These are phyloP conservation scores for Carnegiea gigantea DNA, from an alignment of 179 eudicot genomes.

Conservation along the genomic window DNA sequence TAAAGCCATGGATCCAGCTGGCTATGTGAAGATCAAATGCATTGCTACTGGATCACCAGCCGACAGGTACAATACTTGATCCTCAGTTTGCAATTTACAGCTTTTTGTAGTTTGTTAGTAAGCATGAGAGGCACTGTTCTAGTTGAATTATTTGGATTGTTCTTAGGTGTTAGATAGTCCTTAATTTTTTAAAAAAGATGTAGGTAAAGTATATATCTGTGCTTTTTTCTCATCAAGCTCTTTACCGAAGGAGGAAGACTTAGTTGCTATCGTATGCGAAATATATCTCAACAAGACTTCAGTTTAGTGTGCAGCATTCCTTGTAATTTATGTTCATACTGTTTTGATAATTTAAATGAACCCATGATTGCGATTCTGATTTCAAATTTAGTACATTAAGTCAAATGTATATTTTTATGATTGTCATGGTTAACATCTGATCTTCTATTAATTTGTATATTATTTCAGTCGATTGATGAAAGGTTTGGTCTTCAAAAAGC, in stretches of 20 bases:
- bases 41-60: slow-evolving; percentile 64
- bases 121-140: not conserved
- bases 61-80: slow-evolving; percentile 50
- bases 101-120: not conserved
- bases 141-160: not conserved
- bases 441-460: slow-evolving; percentile 1
- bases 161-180: not conserved
- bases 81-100: not conserved
- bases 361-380: not conserved
- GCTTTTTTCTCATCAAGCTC: too few relatives aligned
- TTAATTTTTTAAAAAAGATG: not conserved
- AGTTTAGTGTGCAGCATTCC: not conserved
- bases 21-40: slow-evolving; percentile 91
- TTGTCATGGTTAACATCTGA: not conserved
- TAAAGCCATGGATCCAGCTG: slow-evolving; percentile 87
- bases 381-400: not conserved
- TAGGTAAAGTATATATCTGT: too few relatives aligned
- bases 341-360: not conserved
- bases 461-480: slow-evolving; percentile 63
- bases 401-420: not conserved
- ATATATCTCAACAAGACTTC: not conserved
- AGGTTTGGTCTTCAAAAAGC: slow-evolving; percentile 94
- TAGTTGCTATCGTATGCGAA: slow-evolving; percentile 3
- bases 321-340: not conserved
- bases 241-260: not conserved